These are phyloP conservation scores for Canavalia ensiformis DNA, from an alignment of 306 rosid genomes.

Conservation along the genomic window DNA sequence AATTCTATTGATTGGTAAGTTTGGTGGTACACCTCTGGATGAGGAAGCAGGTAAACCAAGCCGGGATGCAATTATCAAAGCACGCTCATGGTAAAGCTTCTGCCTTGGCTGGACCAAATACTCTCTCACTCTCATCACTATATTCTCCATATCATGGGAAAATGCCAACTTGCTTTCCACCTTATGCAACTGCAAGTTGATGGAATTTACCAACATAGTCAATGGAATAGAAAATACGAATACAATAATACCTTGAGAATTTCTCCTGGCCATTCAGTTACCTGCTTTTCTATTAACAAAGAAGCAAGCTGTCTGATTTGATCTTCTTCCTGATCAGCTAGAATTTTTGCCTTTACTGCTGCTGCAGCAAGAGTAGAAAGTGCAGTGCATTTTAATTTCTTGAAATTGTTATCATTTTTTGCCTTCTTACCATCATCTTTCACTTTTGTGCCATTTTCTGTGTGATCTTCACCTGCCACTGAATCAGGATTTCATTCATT, in stretches of 20 bases:
- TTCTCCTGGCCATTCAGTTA: constrained; percentile 35
- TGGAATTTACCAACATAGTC: constrained; percentile 34
- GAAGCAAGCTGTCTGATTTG: constrained; percentile 71
- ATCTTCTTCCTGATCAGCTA: constrained; percentile 82
- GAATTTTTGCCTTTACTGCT: constrained; percentile 79
- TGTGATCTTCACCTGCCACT: constrained; percentile 59
- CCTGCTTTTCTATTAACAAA: constrained; percentile 82
- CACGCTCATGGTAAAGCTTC: constrained; percentile 81
- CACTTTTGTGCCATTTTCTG: constrained; percentile 53
- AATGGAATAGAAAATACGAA: constrained; percentile 22
- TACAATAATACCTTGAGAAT: neutral
- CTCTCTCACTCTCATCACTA: constrained; percentile 70
- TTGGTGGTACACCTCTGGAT: constrained; percentile 61
- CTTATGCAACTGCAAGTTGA: constrained; percentile 71
- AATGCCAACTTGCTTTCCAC: constrained; percentile 76
- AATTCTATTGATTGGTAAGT: constrained; percentile 62
- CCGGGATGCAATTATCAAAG: constrained; percentile 75
- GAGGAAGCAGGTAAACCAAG: constrained; percentile 70
- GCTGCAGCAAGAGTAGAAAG: constrained; percentile 74
- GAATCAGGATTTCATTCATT: constrained; percentile 30
- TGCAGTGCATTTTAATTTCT: constrained; percentile 70
- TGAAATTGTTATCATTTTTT: constrained; percentile 54
- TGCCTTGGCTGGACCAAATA: constrained; percentile 80
- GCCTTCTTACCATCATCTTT: constrained; percentile 41
- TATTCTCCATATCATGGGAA: constrained; percentile 75